These are phyloP conservation scores for Moniliophthora roreri DNA, from an alignment of 1,284 basidiomycete species.

Conservation along the genomic window DNA sequence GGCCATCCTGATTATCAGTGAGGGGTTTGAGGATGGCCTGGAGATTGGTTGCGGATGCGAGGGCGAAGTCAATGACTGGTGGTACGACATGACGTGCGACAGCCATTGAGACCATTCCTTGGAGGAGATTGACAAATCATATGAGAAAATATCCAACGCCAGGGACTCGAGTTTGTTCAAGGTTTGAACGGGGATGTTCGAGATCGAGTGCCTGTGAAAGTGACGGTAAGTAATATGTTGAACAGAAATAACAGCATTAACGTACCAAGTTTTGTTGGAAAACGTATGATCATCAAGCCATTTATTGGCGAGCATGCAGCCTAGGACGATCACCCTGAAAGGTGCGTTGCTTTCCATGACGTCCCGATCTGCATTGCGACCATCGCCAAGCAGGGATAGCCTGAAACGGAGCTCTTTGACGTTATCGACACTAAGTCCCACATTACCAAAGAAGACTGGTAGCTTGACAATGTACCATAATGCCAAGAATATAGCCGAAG, in stretches of 20 bases:
- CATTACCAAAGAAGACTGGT: slow-evolving; percentile 63
- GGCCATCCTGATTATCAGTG: slow-evolving; percentile 63
- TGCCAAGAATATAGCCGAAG: slow-evolving; percentile 76
- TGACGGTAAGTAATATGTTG: slow-evolving; percentile 8
- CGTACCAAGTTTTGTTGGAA: slow-evolving; percentile 89
- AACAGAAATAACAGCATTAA: slow-evolving; percentile 12
- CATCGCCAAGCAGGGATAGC: slow-evolving; percentile 56
- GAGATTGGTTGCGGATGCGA: slow-evolving; percentile 73
- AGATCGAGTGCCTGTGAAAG: slow-evolving; percentile 68
- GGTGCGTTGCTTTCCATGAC: slow-evolving; percentile 56
- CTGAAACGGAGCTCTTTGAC: slow-evolving; percentile 65
- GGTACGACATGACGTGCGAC: slow-evolving; percentile 58
- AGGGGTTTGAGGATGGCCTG: slow-evolving; percentile 68
- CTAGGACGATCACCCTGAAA: slow-evolving; percentile 77
- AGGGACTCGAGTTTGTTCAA: slow-evolving; percentile 71
- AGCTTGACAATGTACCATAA: slow-evolving; percentile 83
- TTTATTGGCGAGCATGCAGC: slow-evolving; percentile 88
- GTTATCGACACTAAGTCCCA: slow-evolving; percentile 42
- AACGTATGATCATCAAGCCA: slow-evolving; percentile 93
- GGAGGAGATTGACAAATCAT: slow-evolving; percentile 66
- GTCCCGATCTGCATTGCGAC: slow-evolving; percentile 47
- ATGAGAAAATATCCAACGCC: slow-evolving; percentile 64
- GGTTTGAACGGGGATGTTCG: slow-evolving; percentile 64
- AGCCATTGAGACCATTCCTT: slow-evolving; percentile 72
- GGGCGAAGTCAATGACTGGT: slow-evolving; percentile 57